Evolutionary conservation across 192 early-diverging fungal genomes (phyloP), one percentile per base, ranked within the genome.

Genomic region (Linnemannia elongata): DNA sequence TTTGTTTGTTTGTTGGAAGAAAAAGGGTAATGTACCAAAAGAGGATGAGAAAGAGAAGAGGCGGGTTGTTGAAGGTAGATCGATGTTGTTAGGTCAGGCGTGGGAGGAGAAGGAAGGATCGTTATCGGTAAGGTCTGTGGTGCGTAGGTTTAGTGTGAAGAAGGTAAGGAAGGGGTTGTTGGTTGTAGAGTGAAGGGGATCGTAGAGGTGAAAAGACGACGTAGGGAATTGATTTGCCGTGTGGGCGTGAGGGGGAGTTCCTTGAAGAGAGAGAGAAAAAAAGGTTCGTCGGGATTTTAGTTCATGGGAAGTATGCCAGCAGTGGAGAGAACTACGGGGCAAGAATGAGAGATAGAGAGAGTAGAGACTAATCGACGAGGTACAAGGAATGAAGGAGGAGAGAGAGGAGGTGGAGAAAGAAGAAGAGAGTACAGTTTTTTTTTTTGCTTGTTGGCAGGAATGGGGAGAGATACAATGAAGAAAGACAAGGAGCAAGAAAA

Each of bases 191-290:
- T 7, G 22, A 44, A 36, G 57, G n/a, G 39, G 35, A 49, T n/a
- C 42, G 4, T 13, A 9, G 9, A n/a, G 12, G 39, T 57, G 49
- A 20, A 22, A 10, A 17, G 36, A 10, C 4, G 24, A 68, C 30
- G 35, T 33, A 24, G 41, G 41, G 6, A 20, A 52, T 41, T 60
- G 39, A 27, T 22, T 52, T 78, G 85, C 85, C 85, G 85, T 87
- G 85, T 87, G 85, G 80, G 85, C 85, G 85, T 87, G 85, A 74
- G 85, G 85, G 76, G 76, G 70, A 74, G 36, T 80, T 77, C 79
- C 78, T 86, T 68, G 42, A 73, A 55, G 33, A 55, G 39, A 35
- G 30, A 60, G 42, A 63, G 17, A 49, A 15, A 52, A 33, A 47
- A 66, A 33, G 60, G 60, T 30, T 79, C 49, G 77, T 78, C 57